Conservation (phyloP, 1,284 basidiomycete genomes). For the Ganoderma lingzhi region DNA sequence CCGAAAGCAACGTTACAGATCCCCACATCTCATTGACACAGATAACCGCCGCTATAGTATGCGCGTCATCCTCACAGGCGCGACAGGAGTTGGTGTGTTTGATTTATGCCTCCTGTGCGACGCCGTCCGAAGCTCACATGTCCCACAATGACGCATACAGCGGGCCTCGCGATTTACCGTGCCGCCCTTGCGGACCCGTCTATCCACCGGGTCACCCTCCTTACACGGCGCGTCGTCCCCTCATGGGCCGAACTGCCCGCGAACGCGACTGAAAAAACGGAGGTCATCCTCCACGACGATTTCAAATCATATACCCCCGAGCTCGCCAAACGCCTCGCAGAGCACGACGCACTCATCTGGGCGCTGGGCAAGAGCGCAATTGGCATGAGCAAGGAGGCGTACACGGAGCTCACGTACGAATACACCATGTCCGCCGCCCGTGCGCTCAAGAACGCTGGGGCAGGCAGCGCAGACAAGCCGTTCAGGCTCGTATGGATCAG, state of each 20-base stretch:
- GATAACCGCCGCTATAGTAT: constrained; percentile 28
- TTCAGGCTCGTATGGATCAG: constrained; percentile 48
- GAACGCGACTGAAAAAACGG: constrained; percentile 42
- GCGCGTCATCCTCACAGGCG: constrained; percentile 46
- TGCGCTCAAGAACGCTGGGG: constrained; percentile 43
- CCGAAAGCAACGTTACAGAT: not conserved
- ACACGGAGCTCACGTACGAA: constrained; percentile 47
- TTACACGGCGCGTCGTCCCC: constrained; percentile 44
- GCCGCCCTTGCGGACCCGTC: constrained; percentile 45
- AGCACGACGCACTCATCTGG: constrained; percentile 52
- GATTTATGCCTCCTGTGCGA: not conserved
- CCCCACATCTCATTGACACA: not conserved
- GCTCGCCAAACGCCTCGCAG: constrained; percentile 41
- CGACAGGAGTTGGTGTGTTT: constrained; percentile 45
- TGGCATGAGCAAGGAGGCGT: constrained; percentile 47
- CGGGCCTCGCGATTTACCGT: constrained; percentile 49
- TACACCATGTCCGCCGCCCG: constrained; percentile 43
- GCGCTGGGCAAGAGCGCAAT: constrained; percentile 44
- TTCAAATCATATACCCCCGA: constrained; percentile 46
- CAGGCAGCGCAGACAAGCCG: constrained; percentile 38
- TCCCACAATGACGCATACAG: constrained; percentile 32
- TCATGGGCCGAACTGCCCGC: constrained; percentile 43
- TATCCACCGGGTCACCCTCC: constrained; percentile 45
- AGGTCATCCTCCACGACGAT: constrained; percentile 44
- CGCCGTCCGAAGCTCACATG: not conserved